These are phyloP conservation scores for Aspergillus sp. DNA, from an alignment of 2,329 filamentous ascomycete species.

Conservation along the genomic window DNA sequence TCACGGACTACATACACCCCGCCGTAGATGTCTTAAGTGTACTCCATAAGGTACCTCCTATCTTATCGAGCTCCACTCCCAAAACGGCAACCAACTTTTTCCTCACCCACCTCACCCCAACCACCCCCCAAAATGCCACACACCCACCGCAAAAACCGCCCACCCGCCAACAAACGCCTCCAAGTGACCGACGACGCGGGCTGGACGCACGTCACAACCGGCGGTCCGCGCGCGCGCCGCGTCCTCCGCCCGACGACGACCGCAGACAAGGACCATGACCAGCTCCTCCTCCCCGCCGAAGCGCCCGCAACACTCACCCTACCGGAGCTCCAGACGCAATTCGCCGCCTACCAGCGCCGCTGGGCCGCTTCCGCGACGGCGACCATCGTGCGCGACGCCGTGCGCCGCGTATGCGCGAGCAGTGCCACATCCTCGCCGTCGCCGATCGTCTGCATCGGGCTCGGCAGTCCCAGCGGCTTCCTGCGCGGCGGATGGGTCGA, in stretches of 20 bases:
- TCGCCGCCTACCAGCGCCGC: slow-evolving; percentile 23
- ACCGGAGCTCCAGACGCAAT: slow-evolving; percentile 30
- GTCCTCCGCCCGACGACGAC: slow-evolving; percentile 14
- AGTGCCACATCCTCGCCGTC: too few relatives aligned
- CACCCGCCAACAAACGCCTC: slow-evolving; percentile 29
- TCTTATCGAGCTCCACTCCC: neutral
- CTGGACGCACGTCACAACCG: slow-evolving; percentile 45
- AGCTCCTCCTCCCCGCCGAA: slow-evolving; percentile 34
- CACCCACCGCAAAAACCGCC: slow-evolving; percentile 26
- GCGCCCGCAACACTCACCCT: slow-evolving; percentile 33
- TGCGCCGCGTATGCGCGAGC: slow-evolving; percentile 1
- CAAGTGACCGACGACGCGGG: slow-evolving; percentile 40
- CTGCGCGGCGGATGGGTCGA: slow-evolving; percentile 44
- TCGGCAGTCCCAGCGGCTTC: slow-evolving; percentile 43
- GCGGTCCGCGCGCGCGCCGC: slow-evolving; percentile 25
- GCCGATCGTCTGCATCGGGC: slow-evolving; percentile 38
- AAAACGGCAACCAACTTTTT: neutral
- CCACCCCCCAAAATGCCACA: slow-evolving; percentile 31
- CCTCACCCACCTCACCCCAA: neutral
- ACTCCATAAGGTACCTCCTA: neutral
- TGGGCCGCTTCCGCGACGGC: slow-evolving; percentile 33
- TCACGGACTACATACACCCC: too few relatives aligned
- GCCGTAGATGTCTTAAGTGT: too few relatives aligned
- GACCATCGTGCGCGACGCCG: slow-evolving; percentile 14
- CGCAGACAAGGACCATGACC: neutral